Percentiles rank a stretch among this genome's conserved stretches.
phyloP scores from a whole-genome alignment of 1,139 yeast species.

The Pichia sp. region DNA sequence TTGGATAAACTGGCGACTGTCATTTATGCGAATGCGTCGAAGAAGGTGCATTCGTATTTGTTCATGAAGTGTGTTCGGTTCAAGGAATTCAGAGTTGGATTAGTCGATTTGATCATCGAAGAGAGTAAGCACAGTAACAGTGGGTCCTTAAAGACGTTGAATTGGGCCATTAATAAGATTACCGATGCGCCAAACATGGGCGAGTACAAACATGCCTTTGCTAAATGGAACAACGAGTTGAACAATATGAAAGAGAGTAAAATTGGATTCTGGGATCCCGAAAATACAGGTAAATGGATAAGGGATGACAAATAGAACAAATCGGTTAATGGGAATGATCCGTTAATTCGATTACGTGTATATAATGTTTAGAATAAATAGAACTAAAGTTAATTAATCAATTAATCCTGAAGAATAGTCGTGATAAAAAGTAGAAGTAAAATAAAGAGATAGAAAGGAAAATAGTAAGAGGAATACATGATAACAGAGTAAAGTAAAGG shows the following conservation, averaged over 20 bases:
- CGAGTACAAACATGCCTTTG: conserved; percentile 15
- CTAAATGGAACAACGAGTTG: conserved; percentile 25
- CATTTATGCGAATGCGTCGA: conserved; percentile 14
- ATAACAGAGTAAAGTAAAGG: neutral
- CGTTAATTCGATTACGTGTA: no score
- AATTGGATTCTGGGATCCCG: conserved; percentile 31
- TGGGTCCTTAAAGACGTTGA: conserved; percentile 22
- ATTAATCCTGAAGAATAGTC: no score
- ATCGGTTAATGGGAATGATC: no score
- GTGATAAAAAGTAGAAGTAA: no score
- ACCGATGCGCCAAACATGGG: conserved; percentile 17
- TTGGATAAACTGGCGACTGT: conserved; percentile 25
- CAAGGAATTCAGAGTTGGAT: conserved; percentile 14
- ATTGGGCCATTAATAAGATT: conserved; percentile 30
- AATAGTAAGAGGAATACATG: neutral
- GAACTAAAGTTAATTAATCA: no score
- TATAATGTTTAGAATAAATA: neutral
- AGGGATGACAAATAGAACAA: conserved; percentile 1
- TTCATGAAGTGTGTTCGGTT: conserved; percentile 20
- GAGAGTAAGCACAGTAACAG: conserved; percentile 21
- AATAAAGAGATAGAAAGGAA: neutral
- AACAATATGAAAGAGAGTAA: conserved; percentile 23
- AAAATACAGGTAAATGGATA: conserved; percentile 13
- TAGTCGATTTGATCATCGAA: conserved; percentile 23
- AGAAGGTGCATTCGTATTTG: conserved; percentile 14